phyloP scores from a whole-genome alignment of 225 moss, liverwort and hornwort genomes.

The Pleurozium schreberi region DNA sequence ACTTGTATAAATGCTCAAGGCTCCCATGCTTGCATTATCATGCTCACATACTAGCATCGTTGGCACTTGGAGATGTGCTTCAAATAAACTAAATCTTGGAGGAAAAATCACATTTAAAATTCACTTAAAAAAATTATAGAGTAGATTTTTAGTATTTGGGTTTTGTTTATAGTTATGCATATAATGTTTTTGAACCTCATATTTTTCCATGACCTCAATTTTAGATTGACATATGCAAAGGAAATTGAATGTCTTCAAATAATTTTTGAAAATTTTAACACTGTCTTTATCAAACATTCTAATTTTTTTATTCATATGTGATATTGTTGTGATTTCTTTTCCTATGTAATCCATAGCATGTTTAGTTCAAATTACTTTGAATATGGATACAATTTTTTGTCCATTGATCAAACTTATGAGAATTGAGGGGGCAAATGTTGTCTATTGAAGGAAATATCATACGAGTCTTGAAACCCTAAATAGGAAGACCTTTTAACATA shows the following conservation, averaged over 20 bases:
- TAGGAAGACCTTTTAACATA: too few relatives aligned
- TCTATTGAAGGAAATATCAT: accelerated
- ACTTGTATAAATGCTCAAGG: too few relatives aligned
- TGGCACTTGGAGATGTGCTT: too few relatives aligned
- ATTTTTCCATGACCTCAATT: neutral
- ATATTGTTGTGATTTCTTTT: neutral
- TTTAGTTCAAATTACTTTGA: neutral
- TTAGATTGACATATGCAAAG: neutral
- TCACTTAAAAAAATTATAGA: too few relatives aligned
- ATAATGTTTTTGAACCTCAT: too few relatives aligned
- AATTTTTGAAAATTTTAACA: neutral
- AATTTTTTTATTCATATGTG: neutral
- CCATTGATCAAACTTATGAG: neutral
- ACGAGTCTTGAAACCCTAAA: accelerated
- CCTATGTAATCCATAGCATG: accelerated
- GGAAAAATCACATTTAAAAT: too few relatives aligned
- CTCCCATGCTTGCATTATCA: too few relatives aligned
- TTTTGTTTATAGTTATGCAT: neutral
- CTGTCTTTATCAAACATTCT: accelerated
- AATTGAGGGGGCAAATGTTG: neutral
- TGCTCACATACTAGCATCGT: too few relatives aligned
- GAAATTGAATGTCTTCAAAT: neutral
- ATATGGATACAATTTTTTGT: accelerated
- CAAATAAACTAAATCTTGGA: too few relatives aligned
- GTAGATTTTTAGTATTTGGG: neutral